These are phyloP conservation scores for Elasticomyces elasticus DNA, from an alignment of 495 filamentous ascomycete species.

Conservation along the genomic window DNA sequence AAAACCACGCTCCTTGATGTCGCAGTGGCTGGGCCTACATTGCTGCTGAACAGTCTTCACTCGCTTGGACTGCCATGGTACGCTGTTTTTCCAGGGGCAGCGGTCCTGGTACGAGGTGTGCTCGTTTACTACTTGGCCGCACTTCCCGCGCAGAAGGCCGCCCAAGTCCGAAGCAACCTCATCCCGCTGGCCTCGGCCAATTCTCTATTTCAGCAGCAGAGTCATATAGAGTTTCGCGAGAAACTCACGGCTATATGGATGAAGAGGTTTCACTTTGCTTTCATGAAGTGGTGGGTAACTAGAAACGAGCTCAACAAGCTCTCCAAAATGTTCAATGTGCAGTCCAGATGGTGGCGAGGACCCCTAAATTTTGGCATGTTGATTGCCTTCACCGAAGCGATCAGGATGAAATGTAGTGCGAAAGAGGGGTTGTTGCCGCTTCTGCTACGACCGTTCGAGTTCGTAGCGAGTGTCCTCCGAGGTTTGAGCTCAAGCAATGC, in stretches of 20 bases:
- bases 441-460: constrained; percentile 6
- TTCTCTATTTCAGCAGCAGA: neutral
- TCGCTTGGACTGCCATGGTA: constrained; percentile 58
- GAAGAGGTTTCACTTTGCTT: neutral
- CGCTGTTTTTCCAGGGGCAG: constrained; percentile 58
- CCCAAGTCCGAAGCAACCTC: constrained; percentile 41
- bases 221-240: neutral
- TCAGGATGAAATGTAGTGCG: constrained; percentile 10
- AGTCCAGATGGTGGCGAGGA: neutral
- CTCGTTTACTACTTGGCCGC: constrained; percentile 48
- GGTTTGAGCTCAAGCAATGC: neutral
- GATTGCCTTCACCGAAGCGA: constrained; percentile 12
- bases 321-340: neutral
- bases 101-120: constrained; percentile 48
- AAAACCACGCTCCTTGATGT: constrained; percentile 39
- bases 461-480: neutral
- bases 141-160: constrained; percentile 42
- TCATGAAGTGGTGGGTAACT: neutral
- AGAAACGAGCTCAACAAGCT: neutral
- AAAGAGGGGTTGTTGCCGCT: constrained; percentile 12
- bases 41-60: constrained; percentile 53
- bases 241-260: neutral
- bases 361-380: constrained; percentile 8
- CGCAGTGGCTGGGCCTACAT: constrained; percentile 42
- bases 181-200: constrained; percentile 33